A percentile compares a stretch with the other conserved stretches of the same genome.
phyloP scores from a whole-genome alignment of 768 basidiomycete species.

The Hortiboletus flavorubellus region DNA sequence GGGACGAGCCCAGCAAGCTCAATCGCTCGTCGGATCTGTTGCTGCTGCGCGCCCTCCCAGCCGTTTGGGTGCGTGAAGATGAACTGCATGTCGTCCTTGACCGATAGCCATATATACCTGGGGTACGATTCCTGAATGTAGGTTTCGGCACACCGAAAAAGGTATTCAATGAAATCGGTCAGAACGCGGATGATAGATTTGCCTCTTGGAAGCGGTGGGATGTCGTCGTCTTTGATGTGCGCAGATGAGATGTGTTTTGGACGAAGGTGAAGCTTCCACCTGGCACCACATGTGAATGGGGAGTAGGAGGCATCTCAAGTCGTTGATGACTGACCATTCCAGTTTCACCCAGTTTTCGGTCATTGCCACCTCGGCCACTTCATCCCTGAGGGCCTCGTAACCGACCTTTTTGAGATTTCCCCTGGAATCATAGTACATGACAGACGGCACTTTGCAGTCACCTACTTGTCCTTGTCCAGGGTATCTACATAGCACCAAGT shows the following conservation, averaged over 20 bases:
- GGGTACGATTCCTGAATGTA: conserved; percentile 46
- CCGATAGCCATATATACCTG: conserved; percentile 41
- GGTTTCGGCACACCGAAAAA: conserved; percentile 38
- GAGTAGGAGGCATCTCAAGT: not conserved
- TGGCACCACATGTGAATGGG: conserved; percentile 5
- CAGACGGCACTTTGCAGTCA: conserved; percentile 43
- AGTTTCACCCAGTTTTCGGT: conserved; percentile 41
- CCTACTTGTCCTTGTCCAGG: conserved; percentile 39
- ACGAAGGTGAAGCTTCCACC: conserved; percentile 38
- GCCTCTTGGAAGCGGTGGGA: conserved; percentile 38
- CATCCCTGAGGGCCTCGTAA: conserved; percentile 39
- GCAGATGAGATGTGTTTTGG: conserved; percentile 28
- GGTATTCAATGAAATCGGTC: conserved; percentile 42
- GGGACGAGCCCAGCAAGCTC: conserved; percentile 48
- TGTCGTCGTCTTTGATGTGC: conserved; percentile 26
- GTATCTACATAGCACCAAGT: conserved; percentile 19
- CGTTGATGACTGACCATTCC: conserved; percentile 34
- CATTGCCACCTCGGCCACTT: conserved; percentile 33
- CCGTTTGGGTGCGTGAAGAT: conserved; percentile 61
- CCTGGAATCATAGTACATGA: conserved; percentile 41
- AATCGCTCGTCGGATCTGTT: conserved; percentile 49
- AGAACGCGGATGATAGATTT: conserved; percentile 40
- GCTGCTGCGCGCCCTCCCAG: conserved; percentile 58
- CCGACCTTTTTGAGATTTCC: conserved; percentile 39
- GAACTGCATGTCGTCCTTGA: conserved; percentile 42